Evolutionary conservation across 2,329 filamentous ascomycete genomes (phyloP).

Genomic region (Thermoascus crustaceus): DNA sequence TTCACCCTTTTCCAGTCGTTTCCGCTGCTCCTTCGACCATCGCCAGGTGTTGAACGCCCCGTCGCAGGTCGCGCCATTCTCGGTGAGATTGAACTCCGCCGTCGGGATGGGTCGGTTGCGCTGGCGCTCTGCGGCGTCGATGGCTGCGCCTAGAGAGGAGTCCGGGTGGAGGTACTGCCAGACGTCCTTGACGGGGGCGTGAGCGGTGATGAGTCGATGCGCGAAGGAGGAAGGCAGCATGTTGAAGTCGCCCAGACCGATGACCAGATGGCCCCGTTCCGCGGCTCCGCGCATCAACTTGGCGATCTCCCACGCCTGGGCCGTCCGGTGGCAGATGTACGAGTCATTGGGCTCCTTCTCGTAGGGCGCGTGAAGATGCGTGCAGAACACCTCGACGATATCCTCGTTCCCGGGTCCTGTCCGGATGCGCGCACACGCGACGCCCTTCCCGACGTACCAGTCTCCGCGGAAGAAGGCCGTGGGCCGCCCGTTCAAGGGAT

Average conservation of each 20-base stretch:
- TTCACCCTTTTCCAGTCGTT: conserved; percentile 56
- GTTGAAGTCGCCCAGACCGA: conserved; percentile 91
- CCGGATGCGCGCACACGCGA: conserved; percentile 73
- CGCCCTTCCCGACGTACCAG: conserved; percentile 93
- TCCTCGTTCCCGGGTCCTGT: conserved; percentile 58
- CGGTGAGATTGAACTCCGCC: conserved; percentile 65
- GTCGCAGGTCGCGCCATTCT: conserved; percentile 84
- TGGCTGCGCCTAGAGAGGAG: conserved; percentile 67
- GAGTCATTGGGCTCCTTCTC: conserved; percentile 70
- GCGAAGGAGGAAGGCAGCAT: conserved; percentile 83
- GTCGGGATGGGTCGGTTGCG: conserved; percentile 62
- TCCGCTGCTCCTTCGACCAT: conserved; percentile 66
- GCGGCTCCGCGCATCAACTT: conserved; percentile 78
- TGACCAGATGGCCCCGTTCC: conserved; percentile 70
- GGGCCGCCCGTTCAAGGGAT: conserved; percentile 86
- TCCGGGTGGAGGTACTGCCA: conserved; percentile 81
- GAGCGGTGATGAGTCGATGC: conserved; percentile 71
- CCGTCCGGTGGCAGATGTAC: conserved; percentile 81
- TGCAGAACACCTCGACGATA: conserved; percentile 82
- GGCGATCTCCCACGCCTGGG: conserved; percentile 90
- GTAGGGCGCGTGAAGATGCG: conserved; percentile 85
- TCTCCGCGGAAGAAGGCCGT: conserved; percentile 91
- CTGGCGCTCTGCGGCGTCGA: conserved; percentile 58
- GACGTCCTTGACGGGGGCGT: conserved; percentile 68
- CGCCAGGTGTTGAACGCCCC: conserved; percentile 86